Evolutionary conservation across 306 rosid species (phyloP).

Genomic region (Cucurbita maxima): DNA sequence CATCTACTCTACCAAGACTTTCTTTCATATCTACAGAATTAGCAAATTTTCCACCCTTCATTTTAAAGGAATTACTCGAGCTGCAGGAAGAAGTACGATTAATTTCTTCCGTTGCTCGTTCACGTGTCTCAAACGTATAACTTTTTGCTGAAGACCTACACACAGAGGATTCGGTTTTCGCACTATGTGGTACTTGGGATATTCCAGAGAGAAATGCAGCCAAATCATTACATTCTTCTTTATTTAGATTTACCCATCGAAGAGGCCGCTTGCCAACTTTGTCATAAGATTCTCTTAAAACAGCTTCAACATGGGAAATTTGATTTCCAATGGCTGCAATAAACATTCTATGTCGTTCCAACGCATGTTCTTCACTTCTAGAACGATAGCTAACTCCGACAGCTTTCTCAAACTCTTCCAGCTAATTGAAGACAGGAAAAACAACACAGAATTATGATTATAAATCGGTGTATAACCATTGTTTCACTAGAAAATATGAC

Average conservation of each 20-base stretch:
- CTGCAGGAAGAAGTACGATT: slow-evolving; percentile 20
- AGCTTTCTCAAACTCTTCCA: slow-evolving; percentile 89
- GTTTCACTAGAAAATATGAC: background rate
- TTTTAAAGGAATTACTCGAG: slow-evolving; percentile 20
- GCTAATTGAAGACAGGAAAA: slow-evolving; percentile 23
- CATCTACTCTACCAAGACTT: slow-evolving; percentile 33
- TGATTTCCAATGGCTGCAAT: slow-evolving; percentile 69
- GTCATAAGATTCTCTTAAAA: slow-evolving; percentile 40
- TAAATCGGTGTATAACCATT: background rate
- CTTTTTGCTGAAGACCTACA: slow-evolving; percentile 19
- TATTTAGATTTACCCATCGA: slow-evolving; percentile 73
- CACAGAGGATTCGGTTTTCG: slow-evolving; percentile 27
- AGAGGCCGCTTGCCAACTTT: slow-evolving; percentile 68
- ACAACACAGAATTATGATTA: background rate
- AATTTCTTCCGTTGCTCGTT: slow-evolving; percentile 19
- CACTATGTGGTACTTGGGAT: slow-evolving; percentile 15
- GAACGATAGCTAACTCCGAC: slow-evolving; percentile 60
- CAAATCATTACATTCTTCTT: slow-evolving; percentile 73
- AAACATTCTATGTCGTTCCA: slow-evolving; percentile 62
- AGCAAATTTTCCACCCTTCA: slow-evolving; percentile 26
- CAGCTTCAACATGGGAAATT: slow-evolving; percentile 60
- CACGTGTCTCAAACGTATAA: slow-evolving; percentile 16
- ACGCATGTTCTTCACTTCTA: slow-evolving; percentile 36
- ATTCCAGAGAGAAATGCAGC: slow-evolving; percentile 83
- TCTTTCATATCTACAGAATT: slow-evolving; percentile 14